Evolutionary conservation across 208 protist genomes (phyloP), one percentile per base, ranked within the genome.

Genomic region (Trypanosoma vivax): DNA sequence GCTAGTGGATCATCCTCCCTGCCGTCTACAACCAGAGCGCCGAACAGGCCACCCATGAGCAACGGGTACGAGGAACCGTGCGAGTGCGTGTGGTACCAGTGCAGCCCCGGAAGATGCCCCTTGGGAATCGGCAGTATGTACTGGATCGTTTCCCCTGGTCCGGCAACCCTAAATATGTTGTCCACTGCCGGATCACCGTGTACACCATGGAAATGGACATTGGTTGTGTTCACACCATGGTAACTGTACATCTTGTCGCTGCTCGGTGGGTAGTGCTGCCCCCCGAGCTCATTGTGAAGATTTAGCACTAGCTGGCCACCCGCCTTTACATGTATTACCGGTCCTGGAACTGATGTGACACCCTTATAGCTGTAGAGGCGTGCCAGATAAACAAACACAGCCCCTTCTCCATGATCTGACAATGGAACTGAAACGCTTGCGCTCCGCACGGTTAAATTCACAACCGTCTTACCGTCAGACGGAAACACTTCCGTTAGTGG

Each of bases 71-170:
- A 55, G 2, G 76, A 81, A 6, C 89, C 85, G 67, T 93, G 85
- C 0, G 70, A 61, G 58, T 95, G 89, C 1, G 81, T 65, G 57
- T 93, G 89, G 42, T 93, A 93, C 76, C 86, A 92, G 51, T 93
- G 78, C 23, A 90, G 42, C 33, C 89, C 85, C 31, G 79, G 78
- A 53, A 79, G 51, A 43, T 95, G 85, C 34, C 83, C 66, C 21
- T 70, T 65, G 9, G 71, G 76, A 14, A 95, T 73, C 13, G 18
- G 35, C n/a, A 93, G 60, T 51, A 73, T 79, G 69, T 93, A 95
- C 18, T 60, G 56, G 27, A 76, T 58, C 23, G 53, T 62, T 18
- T 73, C 54, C 2, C 77, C 73, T 14, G 79, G 71, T 7, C 34
- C 21, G 24, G 66, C 62, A 1, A 65, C 54, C n/a, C 50, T 76